Conservation (phyloP, 768 basidiomycete species). For the Tulasnella calospora region DNA sequence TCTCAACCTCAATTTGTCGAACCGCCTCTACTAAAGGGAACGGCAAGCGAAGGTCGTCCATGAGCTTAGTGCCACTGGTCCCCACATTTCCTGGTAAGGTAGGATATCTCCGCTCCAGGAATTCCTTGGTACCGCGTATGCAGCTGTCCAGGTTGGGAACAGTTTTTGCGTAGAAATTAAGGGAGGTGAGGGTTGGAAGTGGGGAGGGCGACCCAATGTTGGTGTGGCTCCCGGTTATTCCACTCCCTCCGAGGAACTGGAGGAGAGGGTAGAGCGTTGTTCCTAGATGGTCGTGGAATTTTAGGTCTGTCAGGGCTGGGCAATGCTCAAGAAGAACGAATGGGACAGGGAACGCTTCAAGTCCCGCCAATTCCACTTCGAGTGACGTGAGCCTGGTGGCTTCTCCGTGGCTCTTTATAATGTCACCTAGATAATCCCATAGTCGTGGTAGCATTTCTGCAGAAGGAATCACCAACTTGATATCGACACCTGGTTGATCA, state of each 20-base stretch:
- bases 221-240: neutral
- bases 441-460: neutral
- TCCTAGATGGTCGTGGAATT: neutral
- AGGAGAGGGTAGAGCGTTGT: neutral
- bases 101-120: neutral
- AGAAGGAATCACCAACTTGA: neutral
- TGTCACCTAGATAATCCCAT: neutral
- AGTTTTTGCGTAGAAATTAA: neutral
- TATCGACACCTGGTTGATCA: neutral
- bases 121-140: neutral
- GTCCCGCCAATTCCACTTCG: too few relatives aligned
- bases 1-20: neutral
- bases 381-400: neutral
- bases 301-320: neutral
- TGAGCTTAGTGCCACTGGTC: neutral
- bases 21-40: neutral
- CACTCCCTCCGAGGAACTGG: neutral
- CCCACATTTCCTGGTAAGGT: too few relatives aligned
- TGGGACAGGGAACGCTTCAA: too few relatives aligned
- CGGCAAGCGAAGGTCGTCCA: neutral
- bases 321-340: neutral
- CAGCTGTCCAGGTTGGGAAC: neutral
- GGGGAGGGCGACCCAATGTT: neutral
- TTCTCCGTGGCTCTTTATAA: neutral
- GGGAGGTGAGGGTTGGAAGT: neutral